A percentile compares a stretch with the other conserved stretches of the same genome.
phyloP scores from a whole-genome alignment of 1,284 basidiomycete genomes.

The Sanghuangporus weigelae region DNA sequence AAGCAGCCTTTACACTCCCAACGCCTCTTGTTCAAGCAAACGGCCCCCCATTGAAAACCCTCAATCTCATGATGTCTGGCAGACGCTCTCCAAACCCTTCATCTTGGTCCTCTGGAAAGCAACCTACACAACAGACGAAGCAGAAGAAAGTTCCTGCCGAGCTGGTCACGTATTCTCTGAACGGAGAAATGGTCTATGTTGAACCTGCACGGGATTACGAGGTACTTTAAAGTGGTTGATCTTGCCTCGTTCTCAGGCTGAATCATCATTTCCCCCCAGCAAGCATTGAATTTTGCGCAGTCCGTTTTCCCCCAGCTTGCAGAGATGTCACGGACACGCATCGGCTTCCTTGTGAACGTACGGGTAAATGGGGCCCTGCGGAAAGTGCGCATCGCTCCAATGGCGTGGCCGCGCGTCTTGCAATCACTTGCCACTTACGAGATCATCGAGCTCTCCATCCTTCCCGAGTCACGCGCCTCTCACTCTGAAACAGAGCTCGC shows the following conservation, averaged over 20 bases:
- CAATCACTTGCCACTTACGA: slow-evolving; percentile 44
- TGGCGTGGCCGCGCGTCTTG: slow-evolving; percentile 49
- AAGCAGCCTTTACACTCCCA: too few species aligned
- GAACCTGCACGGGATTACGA: slow-evolving; percentile 39
- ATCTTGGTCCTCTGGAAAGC: neutral
- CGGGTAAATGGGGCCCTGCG: slow-evolving; percentile 29
- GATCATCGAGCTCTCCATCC: slow-evolving; percentile 44
- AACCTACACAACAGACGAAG: neutral
- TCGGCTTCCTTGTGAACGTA: slow-evolving; percentile 41
- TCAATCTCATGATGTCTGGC: too few species aligned
- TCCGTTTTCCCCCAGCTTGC: slow-evolving; percentile 43
- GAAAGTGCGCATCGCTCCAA: slow-evolving; percentile 46
- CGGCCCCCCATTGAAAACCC: too few species aligned
- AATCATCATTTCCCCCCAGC: slow-evolving; percentile 30
- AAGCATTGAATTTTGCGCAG: slow-evolving; percentile 48
- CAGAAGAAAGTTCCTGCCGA: slow-evolving; percentile 23
- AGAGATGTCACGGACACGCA: slow-evolving; percentile 33
- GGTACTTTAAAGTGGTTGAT: slow-evolving; percentile 28
- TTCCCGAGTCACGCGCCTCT: slow-evolving; percentile 8
- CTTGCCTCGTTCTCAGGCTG: neutral
- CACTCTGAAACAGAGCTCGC: slow-evolving; percentile 12
- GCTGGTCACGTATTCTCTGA: slow-evolving; percentile 48
- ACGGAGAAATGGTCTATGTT: slow-evolving; percentile 47
- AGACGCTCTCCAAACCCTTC: neutral
- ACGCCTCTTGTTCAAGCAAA: too few species aligned